Evolutionary conservation across 1,284 basidiomycete species (phyloP), one percentile per base, ranked within the genome.

Genomic region (Exobasidium cylindrosporum): DNA sequence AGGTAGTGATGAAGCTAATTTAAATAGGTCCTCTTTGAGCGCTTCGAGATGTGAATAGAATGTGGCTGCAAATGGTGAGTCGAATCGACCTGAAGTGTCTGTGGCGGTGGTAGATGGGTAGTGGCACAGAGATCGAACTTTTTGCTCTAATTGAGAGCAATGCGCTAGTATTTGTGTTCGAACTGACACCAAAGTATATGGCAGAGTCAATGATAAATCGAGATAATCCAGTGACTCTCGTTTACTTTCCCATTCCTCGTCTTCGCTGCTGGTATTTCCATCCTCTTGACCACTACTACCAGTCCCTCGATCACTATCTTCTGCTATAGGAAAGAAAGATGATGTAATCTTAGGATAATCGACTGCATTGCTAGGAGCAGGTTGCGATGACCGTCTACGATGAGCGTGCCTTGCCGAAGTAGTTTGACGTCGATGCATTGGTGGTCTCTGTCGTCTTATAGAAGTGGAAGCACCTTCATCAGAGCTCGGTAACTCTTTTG

Each of bases 31-130:
- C 26, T 73, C 69, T 21, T 64, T 66, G 44, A 75, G 58, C 0
- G 67, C 73, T 24, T 71, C 69, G 35, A 73, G 58, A 47, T 75
- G 72, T n/a, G 69, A 61, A 32, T 67, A 68, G 54, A 75, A 70
- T 30, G 61, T 57, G 7, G 66, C 66, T 0, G 65, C 50, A 40
- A 40, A 40, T 7, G 7, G 35, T 10, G 35, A 7, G 35, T 40
- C 35, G 17, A 40, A 17, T 17, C 7, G 35, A 40, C 35, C 35
- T 10, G 35, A 17, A 23, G 44, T 29, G 7, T 28, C 17, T n/a
- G n/a, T 21, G 28, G 32, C 30, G 30, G 21, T 26, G 17, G 45
- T 57, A 2, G 35, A 63, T 2, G 43, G 6, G 4, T 65, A 53
- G 1, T 59, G 23, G 29, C 62, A 72, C 59, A 70, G 66, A 10